Conservation (phyloP, 129 eudicot species). For the Logfia minima region DNA sequence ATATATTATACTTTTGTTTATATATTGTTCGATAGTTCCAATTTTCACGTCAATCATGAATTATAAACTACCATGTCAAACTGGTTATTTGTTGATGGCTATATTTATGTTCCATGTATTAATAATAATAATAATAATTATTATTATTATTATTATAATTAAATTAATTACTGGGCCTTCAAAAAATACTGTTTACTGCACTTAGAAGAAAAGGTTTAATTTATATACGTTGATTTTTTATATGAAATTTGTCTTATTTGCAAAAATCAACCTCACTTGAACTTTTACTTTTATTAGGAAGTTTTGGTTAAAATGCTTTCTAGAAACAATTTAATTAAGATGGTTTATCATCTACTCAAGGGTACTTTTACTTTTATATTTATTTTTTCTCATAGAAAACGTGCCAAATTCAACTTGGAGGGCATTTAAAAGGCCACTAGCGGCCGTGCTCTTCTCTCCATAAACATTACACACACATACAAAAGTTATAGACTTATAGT, state of each 20-base stretch:
- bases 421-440: constrained; percentile 24
- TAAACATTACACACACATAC: not conserved
- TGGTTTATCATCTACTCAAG: not conserved
- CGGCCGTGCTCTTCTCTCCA: not conserved
- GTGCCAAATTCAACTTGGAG: not conserved
- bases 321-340: not conserved
- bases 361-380: not conserved
- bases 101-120: too few species aligned
- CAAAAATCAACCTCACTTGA: not conserved
- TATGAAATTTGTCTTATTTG: not conserved
- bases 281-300: not conserved
- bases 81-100: not conserved
- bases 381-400: not conserved
- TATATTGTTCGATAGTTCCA: not conserved
- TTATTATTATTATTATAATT: too few species aligned
- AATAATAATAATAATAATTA: too few species aligned
- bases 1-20: too few species aligned
- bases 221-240: not conserved
- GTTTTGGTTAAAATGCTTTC: not conserved
- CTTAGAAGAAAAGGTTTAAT: too few species aligned
- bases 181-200: too few species aligned
- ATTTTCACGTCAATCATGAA: not conserved
- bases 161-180: not conserved
- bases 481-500: not conserved
- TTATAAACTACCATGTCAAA: not conserved